A percentile compares a stretch with the other conserved stretches of the same genome.
phyloP scores from a whole-genome alignment of 345 rosid genomes.

The Chamaenerion angustifolium region DNA sequence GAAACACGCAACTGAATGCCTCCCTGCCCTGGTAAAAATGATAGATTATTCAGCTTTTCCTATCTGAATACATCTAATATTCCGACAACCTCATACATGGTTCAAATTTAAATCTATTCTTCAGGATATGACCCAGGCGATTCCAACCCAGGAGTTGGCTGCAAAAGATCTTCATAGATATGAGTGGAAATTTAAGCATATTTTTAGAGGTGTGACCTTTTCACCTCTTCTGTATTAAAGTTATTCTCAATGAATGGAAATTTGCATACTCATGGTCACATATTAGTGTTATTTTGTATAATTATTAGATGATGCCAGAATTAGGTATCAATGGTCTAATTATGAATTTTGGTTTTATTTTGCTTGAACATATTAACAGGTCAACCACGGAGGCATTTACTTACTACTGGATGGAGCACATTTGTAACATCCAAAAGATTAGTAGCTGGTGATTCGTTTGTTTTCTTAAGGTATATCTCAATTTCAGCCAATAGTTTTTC shows the following conservation, averaged over 20 bases:
- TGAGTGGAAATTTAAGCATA: conserved; percentile 93
- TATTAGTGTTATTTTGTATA: too few species aligned
- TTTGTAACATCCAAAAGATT: conserved; percentile 83
- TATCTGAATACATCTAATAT: too few species aligned
- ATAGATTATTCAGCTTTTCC: background rate
- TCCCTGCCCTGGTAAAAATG: conserved; percentile 67
- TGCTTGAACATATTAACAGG: conserved; percentile 28
- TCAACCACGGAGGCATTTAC: conserved; percentile 84
- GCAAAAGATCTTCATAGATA: conserved; percentile 89
- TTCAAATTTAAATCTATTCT: conserved; percentile 7
- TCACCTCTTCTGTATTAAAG: background rate
- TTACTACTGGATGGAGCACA: conserved; percentile 95
- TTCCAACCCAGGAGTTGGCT: conserved; percentile 83
- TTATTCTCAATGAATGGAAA: background rate
- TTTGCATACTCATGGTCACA: too few species aligned
- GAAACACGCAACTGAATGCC: conserved; percentile 84
- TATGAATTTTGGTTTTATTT: background rate
- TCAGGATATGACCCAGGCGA: conserved; percentile 79
- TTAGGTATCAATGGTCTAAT: too few species aligned
- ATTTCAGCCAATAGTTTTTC: conserved; percentile 2
- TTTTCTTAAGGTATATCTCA: conserved; percentile 57
- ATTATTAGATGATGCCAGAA: too few species aligned
- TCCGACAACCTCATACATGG: background rate
- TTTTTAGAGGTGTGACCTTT: conserved; percentile 52
- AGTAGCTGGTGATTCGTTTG: conserved; percentile 81